phyloP scores from a whole-genome alignment of 2,329 filamentous ascomycete genomes.

The Fusarium continuum region DNA sequence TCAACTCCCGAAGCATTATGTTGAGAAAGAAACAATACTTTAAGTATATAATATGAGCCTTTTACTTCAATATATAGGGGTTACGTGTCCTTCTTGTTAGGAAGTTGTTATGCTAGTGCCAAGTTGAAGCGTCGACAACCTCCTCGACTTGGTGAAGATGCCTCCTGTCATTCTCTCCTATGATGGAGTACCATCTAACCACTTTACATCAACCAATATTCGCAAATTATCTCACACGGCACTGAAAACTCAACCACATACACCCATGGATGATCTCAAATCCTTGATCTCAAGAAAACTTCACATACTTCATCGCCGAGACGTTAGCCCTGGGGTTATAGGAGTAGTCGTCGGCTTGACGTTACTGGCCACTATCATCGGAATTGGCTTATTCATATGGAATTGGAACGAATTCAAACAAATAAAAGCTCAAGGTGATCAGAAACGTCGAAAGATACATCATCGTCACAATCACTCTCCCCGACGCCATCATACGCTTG shows the following conservation, averaged over 20 bases:
- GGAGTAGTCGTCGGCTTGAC: slow-evolving; percentile 22
- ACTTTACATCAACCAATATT: not conserved
- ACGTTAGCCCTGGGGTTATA: not conserved
- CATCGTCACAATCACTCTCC: not conserved
- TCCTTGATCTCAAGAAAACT: not conserved
- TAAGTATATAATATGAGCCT: not conserved
- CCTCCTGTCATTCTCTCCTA: not conserved
- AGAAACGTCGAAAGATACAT: not conserved
- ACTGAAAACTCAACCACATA: too few relatives aligned
- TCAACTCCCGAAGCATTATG: not conserved
- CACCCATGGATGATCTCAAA: not conserved
- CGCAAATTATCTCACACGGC: too few relatives aligned
- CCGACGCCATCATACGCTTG: not conserved
- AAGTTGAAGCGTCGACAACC: not conserved
- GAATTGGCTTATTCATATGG: slow-evolving; percentile 14
- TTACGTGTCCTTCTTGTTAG: too few relatives aligned
- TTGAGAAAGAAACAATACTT: not conserved
- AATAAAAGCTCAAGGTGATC: not conserved
- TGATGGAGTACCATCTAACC: not conserved
- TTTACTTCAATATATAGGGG: too few relatives aligned
- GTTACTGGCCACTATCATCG: slow-evolving; percentile 10
- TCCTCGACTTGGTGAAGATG: not conserved
- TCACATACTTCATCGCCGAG: slow-evolving; percentile 11
- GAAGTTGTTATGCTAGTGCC: accelerated
- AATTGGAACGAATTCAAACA: slow-evolving; percentile 9